Evolutionary conservation across 2,329 filamentous ascomycete species (phyloP), one percentile per base, ranked within the genome.

Genomic region (Hirsutella thompsonii): DNA sequence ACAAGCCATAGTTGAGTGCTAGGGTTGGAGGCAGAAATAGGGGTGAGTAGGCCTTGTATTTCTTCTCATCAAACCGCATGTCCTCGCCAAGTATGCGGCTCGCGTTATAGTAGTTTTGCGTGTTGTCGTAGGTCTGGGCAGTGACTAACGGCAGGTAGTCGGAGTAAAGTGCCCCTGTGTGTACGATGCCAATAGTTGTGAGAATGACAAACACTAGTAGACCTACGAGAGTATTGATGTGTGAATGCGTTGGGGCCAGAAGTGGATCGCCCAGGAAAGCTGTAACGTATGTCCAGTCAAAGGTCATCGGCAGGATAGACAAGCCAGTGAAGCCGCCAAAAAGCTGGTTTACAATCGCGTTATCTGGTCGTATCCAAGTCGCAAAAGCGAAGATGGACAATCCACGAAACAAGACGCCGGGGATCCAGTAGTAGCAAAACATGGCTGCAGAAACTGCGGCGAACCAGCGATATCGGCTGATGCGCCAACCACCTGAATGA

Each of bases 61-160:
- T 68, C 3, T 61, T 55, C 10, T 64, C 51, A 46, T 76, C 62
- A 14, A 78, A 66, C 0, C 62, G 67, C 41, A 64, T 62, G 34
- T 63, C 58, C 1, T 60, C 47, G 16, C 64, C 66, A 8, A 77
- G 63, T 18, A 78, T 73, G 5, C 63, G 63, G 23, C 56, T 60
- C 8, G 73, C 69, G 26, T 71, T 66, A 48, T 77, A 78, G 1
- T 55, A 41, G 1, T 52, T 49, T 16, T 70, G 71, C 0, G 66
- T 75, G 42, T 78, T 78, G 55, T 77, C 74, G 46, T 70, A 77
- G 0, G 67, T 72, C 36, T 68, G 63, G 3, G 67, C 66, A 10
- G 67, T 69, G 11, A 71, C 65, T 37, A 77, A 57, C 0, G 74
- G 73, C n/a, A 78, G 52, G 38, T 73, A 76, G 3, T 73, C 64